Conservation (phyloP, 106 monocot species). For the Amphibolis antarctica region DNA sequence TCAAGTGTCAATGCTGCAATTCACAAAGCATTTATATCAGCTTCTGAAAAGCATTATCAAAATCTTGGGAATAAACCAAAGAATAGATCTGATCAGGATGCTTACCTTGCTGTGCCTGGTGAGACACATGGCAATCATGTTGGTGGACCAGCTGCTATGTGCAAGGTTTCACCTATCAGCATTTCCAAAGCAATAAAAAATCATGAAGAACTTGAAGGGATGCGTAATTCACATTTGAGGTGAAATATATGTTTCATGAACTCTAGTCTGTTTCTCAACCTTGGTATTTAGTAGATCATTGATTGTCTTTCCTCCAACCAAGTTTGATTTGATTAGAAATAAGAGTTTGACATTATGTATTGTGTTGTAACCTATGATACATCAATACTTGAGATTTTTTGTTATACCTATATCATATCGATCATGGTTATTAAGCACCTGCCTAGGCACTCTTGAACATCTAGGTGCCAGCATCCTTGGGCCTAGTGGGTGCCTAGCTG, state of each 20-base stretch:
- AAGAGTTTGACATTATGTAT: too few relatives aligned
- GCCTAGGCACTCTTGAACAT: too few relatives aligned
- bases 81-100: slow-evolving; percentile 2
- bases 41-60: slow-evolving; percentile 32
- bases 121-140: slow-evolving; percentile 3
- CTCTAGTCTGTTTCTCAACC: neutral
- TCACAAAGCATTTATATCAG: slow-evolving; percentile 50
- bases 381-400: too few relatives aligned
- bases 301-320: too few relatives aligned
- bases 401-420: too few relatives aligned
- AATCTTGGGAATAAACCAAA: slow-evolving; percentile 13
- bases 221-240: slow-evolving; percentile 86
- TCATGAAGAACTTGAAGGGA: slow-evolving; percentile 73
- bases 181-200: slow-evolving; percentile 81
- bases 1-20: slow-evolving; percentile 89
- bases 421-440: too few relatives aligned
- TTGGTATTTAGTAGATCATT: neutral
- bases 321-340: too few relatives aligned
- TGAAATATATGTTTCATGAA: slow-evolving; percentile 5
- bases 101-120: slow-evolving; percentile 5
- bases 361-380: too few relatives aligned
- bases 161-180: slow-evolving; percentile 52
- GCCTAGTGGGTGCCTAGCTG: too few relatives aligned
- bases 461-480: too few relatives aligned
- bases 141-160: slow-evolving; percentile 27